Conservation (phyloP, 495 filamentous ascomycete genomes). For the Aspergillus hancockii region DNA sequence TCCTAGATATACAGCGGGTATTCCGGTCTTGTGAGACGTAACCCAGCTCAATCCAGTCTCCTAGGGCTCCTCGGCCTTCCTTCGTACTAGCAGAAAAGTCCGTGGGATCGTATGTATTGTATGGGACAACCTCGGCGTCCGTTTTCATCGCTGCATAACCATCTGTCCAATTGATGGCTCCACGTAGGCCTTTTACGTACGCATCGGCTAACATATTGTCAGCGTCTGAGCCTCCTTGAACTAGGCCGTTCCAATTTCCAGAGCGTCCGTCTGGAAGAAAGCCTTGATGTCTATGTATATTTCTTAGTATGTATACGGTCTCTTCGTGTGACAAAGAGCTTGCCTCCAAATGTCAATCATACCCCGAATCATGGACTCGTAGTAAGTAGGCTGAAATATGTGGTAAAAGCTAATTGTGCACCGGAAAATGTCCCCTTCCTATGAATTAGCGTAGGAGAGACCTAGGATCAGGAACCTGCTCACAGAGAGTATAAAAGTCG, state of each 20-base stretch:
- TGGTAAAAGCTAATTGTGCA: slow-evolving; percentile 58
- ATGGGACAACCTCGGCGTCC: slow-evolving; percentile 72
- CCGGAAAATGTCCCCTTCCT: slow-evolving; percentile 34
- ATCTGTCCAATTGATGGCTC: slow-evolving; percentile 52
- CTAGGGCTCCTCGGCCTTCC: slow-evolving; percentile 65
- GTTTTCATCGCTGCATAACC: slow-evolving; percentile 61
- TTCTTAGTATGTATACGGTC: background rate
- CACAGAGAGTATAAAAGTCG: slow-evolving; percentile 48
- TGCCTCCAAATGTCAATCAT: slow-evolving; percentile 44
- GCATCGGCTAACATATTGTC: slow-evolving; percentile 42
- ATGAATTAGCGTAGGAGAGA: slow-evolving; percentile 16
- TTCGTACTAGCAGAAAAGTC: slow-evolving; percentile 62
- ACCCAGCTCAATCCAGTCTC: slow-evolving; percentile 66
- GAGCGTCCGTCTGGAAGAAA: slow-evolving; percentile 61
- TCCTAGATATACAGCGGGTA: slow-evolving; percentile 68
- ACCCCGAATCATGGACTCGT: slow-evolving; percentile 64
- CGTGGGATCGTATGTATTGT: slow-evolving; percentile 61
- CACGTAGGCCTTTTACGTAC: slow-evolving; percentile 48
- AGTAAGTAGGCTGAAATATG: slow-evolving; percentile 63
- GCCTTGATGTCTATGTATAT: slow-evolving; percentile 43
- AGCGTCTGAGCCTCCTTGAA: slow-evolving; percentile 74
- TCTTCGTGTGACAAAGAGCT: slow-evolving; percentile 15
- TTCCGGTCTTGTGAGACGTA: slow-evolving; percentile 69
- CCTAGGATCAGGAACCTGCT: slow-evolving; percentile 9
- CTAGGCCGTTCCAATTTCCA: slow-evolving; percentile 65